These are phyloP conservation scores for Cytospora chrysosperma DNA, from an alignment of 2,329 filamentous ascomycete genomes.

Conservation along the genomic window DNA sequence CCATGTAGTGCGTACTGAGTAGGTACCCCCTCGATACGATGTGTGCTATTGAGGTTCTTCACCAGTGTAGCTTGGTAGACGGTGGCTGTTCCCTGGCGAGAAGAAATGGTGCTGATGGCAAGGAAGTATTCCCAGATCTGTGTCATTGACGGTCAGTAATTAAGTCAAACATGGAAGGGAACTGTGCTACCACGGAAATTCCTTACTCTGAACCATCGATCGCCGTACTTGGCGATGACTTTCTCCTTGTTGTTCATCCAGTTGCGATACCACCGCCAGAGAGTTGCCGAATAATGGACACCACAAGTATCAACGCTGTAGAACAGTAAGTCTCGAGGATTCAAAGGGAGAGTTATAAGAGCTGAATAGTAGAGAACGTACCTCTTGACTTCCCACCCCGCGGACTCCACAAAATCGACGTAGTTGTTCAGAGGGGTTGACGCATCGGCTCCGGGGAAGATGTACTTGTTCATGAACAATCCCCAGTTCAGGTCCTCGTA, in stretches of 20 bases:
- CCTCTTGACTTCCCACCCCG: constrained; percentile 84
- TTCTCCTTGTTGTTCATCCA: constrained; percentile 94
- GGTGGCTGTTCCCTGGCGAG: constrained; percentile 78
- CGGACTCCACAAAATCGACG: constrained; percentile 77
- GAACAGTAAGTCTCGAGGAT: neutral
- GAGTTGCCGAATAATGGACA: constrained; percentile 92
- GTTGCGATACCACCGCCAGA: constrained; percentile 99
- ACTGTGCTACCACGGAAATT: constrained; percentile 27
- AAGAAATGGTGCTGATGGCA: constrained; percentile 78
- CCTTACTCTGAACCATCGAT: constrained; percentile 87
- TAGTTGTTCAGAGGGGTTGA: constrained; percentile 89
- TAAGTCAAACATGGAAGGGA: too few species aligned
- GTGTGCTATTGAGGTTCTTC: constrained; percentile 86
- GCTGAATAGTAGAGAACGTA: neutral
- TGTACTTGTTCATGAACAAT: constrained; percentile 99
- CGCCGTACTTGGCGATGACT: constrained; percentile 90
- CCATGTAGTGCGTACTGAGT: constrained; percentile 68
- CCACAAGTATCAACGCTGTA: constrained; percentile 78
- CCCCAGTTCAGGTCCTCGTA: constrained; percentile 98
- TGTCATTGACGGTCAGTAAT: neutral
- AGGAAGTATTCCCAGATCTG: constrained; percentile 92
- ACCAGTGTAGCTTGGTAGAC: constrained; percentile 85
- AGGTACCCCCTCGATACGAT: constrained; percentile 72
- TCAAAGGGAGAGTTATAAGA: neutral
- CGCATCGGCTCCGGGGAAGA: constrained; percentile 95